These are phyloP conservation scores for Anethum foeniculum DNA, from an alignment of 140 eudicot species.

Conservation along the genomic window DNA sequence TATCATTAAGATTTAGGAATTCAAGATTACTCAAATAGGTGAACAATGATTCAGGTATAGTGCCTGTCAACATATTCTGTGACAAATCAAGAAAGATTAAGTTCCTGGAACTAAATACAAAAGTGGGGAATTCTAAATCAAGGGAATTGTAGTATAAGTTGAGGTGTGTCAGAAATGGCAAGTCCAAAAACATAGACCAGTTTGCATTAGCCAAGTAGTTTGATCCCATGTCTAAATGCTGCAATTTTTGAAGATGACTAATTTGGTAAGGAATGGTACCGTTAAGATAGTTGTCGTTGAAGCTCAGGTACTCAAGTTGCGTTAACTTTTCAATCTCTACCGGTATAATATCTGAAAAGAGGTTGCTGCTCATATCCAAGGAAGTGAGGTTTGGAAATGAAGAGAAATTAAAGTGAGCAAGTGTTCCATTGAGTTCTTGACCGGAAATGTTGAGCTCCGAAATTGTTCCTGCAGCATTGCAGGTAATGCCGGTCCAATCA, in stretches of 20 bases:
- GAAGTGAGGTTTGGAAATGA: constrained; percentile 16
- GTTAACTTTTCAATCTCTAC: constrained; percentile 41
- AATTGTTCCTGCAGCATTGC: constrained; percentile 26
- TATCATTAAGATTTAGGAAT: constrained; percentile 38
- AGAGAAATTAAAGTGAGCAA: constrained; percentile 20
- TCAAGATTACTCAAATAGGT: constrained; percentile 35
- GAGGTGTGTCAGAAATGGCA: constrained; percentile 25
- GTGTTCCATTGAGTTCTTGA: constrained; percentile 36
- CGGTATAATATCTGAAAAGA: constrained; percentile 35
- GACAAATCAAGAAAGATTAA: background rate
- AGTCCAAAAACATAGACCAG: constrained; percentile 40
- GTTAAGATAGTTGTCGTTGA: constrained; percentile 34
- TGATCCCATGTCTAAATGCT: constrained; percentile 46
- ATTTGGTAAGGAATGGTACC: constrained; percentile 41
- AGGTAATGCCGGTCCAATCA: constrained; percentile 53
- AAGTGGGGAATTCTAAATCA: background rate
- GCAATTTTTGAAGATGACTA: constrained; percentile 20
- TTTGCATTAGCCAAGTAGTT: constrained; percentile 43
- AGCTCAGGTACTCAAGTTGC: constrained; percentile 29
- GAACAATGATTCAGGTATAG: constrained; percentile 50
- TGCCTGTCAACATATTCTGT: constrained; percentile 1
- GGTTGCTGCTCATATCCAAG: constrained; percentile 48
- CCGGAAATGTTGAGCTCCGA: constrained; percentile 28
- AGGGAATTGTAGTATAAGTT: background rate
- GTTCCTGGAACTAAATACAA: background rate